Conservation (phyloP, 176 grass and related monocot species). For the Calamus simplicifolius region DNA sequence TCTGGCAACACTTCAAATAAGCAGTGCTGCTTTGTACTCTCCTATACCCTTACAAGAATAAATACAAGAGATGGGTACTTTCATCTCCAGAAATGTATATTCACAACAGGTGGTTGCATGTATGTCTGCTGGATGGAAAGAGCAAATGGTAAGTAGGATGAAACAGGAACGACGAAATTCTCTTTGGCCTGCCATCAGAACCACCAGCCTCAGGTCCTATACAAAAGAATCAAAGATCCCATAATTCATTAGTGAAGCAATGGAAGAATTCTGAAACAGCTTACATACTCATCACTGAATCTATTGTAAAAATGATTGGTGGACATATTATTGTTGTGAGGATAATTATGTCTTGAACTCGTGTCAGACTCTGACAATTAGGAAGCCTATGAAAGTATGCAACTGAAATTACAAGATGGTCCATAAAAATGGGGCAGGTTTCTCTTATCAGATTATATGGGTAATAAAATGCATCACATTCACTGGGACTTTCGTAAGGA, state of each 20-base stretch:
- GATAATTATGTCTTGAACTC: no score
- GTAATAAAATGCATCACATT: no score
- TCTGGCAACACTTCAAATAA: no score
- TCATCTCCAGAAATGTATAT: constrained; percentile 85
- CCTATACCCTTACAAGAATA: no score
- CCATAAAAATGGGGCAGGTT: no score
- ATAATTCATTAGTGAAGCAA: background rate
- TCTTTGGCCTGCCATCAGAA: constrained; percentile 52
- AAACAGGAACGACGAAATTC: constrained; percentile 68
- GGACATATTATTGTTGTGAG: no score
- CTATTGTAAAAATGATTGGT: background rate
- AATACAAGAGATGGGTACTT: background rate
- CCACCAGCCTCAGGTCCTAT: constrained; percentile 57
- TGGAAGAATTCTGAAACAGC: background rate
- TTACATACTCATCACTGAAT: background rate
- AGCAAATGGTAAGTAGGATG: constrained; percentile 79
- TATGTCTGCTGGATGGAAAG: constrained; percentile 93
- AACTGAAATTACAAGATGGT: no score
- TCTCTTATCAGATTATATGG: no score
- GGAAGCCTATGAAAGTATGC: no score
- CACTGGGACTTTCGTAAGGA: no score
- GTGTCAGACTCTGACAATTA: no score
- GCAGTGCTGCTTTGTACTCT: no score
- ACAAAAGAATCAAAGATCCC: constrained; percentile 2
- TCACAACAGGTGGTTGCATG: constrained; percentile 84